Evolutionary conservation across 208 protist genomes (phyloP).

Genomic region (Trypanosoma rangeli): DNA sequence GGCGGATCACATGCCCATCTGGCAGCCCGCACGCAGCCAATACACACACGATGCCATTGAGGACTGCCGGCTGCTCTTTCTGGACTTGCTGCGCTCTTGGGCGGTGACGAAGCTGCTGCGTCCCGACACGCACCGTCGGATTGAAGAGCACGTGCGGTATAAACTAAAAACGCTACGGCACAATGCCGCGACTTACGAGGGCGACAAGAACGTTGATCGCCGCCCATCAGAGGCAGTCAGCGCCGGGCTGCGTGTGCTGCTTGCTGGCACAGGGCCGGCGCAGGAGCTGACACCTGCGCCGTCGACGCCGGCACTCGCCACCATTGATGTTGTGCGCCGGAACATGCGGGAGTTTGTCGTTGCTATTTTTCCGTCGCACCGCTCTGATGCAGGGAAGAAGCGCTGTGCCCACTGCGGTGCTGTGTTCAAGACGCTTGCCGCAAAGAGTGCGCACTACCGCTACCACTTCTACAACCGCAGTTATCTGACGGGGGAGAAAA

Average conservation of each 20-base stretch:
- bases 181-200: slow-evolving; percentile 14
- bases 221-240: not conserved
- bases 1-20: slow-evolving; percentile 51
- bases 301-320: slow-evolving; percentile 12
- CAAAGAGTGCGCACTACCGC: slow-evolving; percentile 73
- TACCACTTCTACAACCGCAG: slow-evolving; percentile 77
- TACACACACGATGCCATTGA: slow-evolving; percentile 46
- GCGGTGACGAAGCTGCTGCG: slow-evolving; percentile 30
- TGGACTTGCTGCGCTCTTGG: slow-evolving; percentile 71
- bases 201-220: not conserved
- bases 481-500: slow-evolving; percentile 54
- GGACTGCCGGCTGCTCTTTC: slow-evolving; percentile 56
- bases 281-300: not conserved
- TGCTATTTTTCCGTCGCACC: slow-evolving; percentile 56
- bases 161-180: slow-evolving; percentile 51
- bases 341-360: slow-evolving; percentile 58
- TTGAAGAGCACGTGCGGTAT: slow-evolving; percentile 66
- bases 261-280: slow-evolving; percentile 9
- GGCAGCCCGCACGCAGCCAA: slow-evolving; percentile 2
- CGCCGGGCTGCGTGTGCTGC: slow-evolving; percentile 15
- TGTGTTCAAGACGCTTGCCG: slow-evolving; percentile 42
- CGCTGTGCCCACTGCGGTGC: slow-evolving; percentile 72
- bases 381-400: slow-evolving; percentile 29
- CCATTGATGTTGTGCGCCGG: slow-evolving; percentile 38
- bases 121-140: slow-evolving; percentile 45